Evolutionary conservation across 345 rosid species (phyloP).

Genomic region (Kernera saxatilis): DNA sequence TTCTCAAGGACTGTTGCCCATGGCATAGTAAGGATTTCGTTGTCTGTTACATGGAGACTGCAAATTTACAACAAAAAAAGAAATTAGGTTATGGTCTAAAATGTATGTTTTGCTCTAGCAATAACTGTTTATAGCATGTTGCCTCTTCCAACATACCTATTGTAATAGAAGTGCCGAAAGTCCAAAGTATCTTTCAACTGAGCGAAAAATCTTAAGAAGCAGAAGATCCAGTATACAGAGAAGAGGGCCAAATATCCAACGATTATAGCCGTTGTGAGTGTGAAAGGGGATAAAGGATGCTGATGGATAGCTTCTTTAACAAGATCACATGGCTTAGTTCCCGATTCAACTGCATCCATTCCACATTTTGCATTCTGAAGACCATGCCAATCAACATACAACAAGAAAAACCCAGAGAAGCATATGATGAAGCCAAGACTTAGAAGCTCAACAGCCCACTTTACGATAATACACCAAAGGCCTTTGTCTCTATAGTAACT

Average conservation of each 20-base stretch:
- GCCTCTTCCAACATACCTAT: slow-evolving; percentile 46
- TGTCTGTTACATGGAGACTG: slow-evolving; percentile 91
- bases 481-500: slow-evolving; percentile 96
- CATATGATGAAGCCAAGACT: slow-evolving; percentile 84
- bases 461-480: slow-evolving; percentile 85
- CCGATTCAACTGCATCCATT: slow-evolving; percentile 96
- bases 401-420: slow-evolving; percentile 93
- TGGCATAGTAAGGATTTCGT: slow-evolving; percentile 86
- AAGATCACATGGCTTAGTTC: slow-evolving; percentile 95
- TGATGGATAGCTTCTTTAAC: slow-evolving; percentile 83
- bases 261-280: slow-evolving; percentile 71
- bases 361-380: slow-evolving; percentile 99
- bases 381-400: slow-evolving; percentile 97
- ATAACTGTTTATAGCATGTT: neutral
- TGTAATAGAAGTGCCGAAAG: slow-evolving; percentile 73
- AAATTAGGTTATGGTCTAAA: neutral
- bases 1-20: slow-evolving; percentile 92
- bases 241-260: slow-evolving; percentile 86
- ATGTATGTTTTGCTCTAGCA: neutral
- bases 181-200: slow-evolving; percentile 82
- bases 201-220: slow-evolving; percentile 86
- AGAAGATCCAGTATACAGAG: slow-evolving; percentile 81
- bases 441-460: slow-evolving; percentile 94
- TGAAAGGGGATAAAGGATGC: slow-evolving; percentile 88
- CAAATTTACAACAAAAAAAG: slow-evolving; percentile 27